Base-by-base conservation (phyloP, 176 grass and related monocot species). In the Aechmea fasciata region DNA sequence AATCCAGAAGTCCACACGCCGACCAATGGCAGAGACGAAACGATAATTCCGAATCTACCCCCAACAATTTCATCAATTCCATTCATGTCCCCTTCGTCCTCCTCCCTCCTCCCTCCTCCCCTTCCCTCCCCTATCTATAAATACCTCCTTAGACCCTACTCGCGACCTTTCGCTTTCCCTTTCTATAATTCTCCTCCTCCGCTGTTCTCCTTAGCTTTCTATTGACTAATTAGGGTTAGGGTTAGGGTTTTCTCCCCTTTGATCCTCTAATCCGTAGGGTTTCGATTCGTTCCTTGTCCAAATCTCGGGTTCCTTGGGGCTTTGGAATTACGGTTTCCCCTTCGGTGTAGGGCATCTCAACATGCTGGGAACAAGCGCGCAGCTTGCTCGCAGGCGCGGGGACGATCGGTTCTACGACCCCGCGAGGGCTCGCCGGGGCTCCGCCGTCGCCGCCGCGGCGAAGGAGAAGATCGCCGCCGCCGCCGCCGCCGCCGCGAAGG, bases 361-460 rank as follows among this genome's bases (percentile, higher is more conserved):
- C 51, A 69, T 87, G 85, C 70, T 81, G 75, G 80, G 80, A 49
- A 72, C 80, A 28, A 65, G 72, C 68, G 50, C 79, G 48, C 76
- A 87, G 63, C 19, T 79, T 3, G 72, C 54, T 17, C 80, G 68
- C 63, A 67, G 54, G 48, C 75, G 72, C 47, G 72, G 66, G 15
- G 84, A 47, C 1, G 63, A 24, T 23, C 72, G 68, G 53, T 87
- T 83, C 64, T 72, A 59, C 68, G 59, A 71, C 63, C 72, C 80
- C 33, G 72, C 68, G 15, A 83, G 65, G 54, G 76, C 55, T 18
- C 63, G n/a, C 48, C 76, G 80, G 69, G 70, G 63, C 49, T 23
- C 19, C 49, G 67, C 28, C 64, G 71, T 26, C 65, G 62, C 19
- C 71, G 52, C 65, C 23, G n/a, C n/a, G n/a, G n/a, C n/a, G n/a